Evolutionary conservation across 768 basidiomycete species (phyloP), one percentile per base, ranked within the genome.

Genomic region (Agaricus subrufescens): DNA sequence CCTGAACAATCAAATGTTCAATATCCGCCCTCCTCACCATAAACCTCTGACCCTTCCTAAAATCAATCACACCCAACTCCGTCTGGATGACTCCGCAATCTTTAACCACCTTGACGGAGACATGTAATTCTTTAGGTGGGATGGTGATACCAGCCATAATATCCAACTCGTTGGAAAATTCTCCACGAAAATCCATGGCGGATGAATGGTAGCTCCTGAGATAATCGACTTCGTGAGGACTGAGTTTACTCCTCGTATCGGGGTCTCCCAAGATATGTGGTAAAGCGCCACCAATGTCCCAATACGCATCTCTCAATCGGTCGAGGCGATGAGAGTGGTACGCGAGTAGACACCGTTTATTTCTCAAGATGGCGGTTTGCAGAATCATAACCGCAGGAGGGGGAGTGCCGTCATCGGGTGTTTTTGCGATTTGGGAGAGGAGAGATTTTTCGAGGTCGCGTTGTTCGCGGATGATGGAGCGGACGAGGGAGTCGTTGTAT

Each of bases 71-170:
- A 8, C 97, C 97, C 55, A 88, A 74, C 71, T 97, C 94, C 1
- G 95, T 93, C 69, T 94, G 88, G 19, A 99, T 91, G 50, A 87
- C 83, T 2, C 97, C 96, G 61, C 93, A 94, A 65, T 98, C 94
- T 62, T 79, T 80, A 26, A 93, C 80, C 31, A 98, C 96, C 54
- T 83, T 81, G 25, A 98, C 94, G 40, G 87, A 77, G 39, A 94
- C 91, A 66, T 94, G 87, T 31, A 98, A 75, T 62, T 97, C 94
- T 67, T 87, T 92, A 1, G 96, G 94, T 1, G 94, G 94, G 19
- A 82, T 74, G 29, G 83, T 81, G 58, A 98, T 86, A 60, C 86
- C 84, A 0, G 91, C 88, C 45, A 88, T 88, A 51, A 98, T 82
- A 72, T 97, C 94, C 56, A 94, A 76, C 69, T 91, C 90, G 59